A percentile compares a stretch with the other conserved stretches of the same genome.
Conservation (phyloP, 768 basidiomycete species). For the Flagelloscypha sp. region DNA sequence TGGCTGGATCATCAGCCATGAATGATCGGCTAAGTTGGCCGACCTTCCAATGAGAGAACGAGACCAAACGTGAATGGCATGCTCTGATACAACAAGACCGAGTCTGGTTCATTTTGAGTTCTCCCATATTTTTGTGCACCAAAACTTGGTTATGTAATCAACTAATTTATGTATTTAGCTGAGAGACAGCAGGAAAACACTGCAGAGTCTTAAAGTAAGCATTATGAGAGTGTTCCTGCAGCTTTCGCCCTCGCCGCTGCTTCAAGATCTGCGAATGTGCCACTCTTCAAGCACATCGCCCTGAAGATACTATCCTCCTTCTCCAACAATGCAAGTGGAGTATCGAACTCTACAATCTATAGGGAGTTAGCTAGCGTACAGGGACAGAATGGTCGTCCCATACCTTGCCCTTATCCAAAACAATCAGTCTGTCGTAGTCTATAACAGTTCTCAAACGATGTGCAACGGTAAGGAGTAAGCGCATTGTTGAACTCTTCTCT, state of each 20-base stretch:
- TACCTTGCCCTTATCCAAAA: slow-evolving; percentile 65
- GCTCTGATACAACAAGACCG: no score
- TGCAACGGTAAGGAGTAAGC: slow-evolving; percentile 38
- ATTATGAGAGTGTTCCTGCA: no score
- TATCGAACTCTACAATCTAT: slow-evolving; percentile 38
- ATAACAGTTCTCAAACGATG: slow-evolving; percentile 73
- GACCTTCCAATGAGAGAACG: no score
- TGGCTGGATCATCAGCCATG: no score
- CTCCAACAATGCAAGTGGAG: slow-evolving; percentile 39
- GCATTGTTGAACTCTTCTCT: slow-evolving; percentile 68
- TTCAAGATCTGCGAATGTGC: slow-evolving; percentile 17
- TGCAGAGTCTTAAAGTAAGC: no score
- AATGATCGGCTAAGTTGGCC: no score
- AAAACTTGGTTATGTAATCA: no score
- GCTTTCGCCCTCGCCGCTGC: slow-evolving; percentile 11
- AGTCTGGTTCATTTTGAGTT: no score
- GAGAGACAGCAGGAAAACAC: no score
- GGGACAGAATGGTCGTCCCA: slow-evolving; percentile 1
- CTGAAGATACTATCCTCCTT: slow-evolving; percentile 41
- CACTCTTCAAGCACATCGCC: slow-evolving; percentile 44
- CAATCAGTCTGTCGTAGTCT: slow-evolving; percentile 72
- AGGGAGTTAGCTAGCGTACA: background rate
- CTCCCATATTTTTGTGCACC: no score
- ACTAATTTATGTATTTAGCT: no score
- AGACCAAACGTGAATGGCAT: no score